These are phyloP conservation scores for Daucus carota DNA, from an alignment of 129 eudicot genomes.

Conservation along the genomic window DNA sequence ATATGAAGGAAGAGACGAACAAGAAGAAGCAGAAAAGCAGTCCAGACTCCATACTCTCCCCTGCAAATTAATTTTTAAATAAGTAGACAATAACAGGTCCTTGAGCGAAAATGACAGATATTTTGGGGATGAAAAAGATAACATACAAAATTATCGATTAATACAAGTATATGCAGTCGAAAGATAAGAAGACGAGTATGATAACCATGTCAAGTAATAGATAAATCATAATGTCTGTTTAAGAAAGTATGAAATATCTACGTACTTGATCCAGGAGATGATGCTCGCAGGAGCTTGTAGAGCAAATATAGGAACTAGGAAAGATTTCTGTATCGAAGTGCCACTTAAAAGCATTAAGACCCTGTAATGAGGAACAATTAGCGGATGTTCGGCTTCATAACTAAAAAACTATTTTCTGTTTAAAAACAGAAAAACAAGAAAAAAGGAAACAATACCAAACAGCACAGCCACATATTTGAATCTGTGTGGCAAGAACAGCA, in stretches of 20 bases:
- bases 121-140: neutral
- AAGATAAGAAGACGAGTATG: neutral
- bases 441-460: too few species aligned
- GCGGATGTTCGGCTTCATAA: too few species aligned
- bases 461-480: too few species aligned
- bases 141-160: neutral
- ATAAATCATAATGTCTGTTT: too few species aligned
- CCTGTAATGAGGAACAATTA: conserved; percentile 34
- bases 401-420: too few species aligned
- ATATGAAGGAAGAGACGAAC: conserved; percentile 77
- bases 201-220: neutral
- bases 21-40: conserved; percentile 84
- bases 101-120: neutral
- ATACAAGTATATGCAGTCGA: neutral
- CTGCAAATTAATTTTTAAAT: conserved; percentile 32
- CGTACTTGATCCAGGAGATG: conserved; percentile 85
- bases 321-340: conserved; percentile 65
- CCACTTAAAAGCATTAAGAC: conserved; percentile 76
- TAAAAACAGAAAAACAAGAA: too few species aligned
- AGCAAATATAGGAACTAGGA: conserved; percentile 82
- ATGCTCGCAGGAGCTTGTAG: conserved; percentile 80
- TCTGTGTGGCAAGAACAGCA: too few species aligned
- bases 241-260: too few species aligned
- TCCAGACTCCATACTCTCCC: conserved; percentile 95
- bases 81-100: conserved; percentile 6